These are phyloP conservation scores for Ramaria sp. DNA, from an alignment of 768 basidiomycete genomes.

Conservation along the genomic window DNA sequence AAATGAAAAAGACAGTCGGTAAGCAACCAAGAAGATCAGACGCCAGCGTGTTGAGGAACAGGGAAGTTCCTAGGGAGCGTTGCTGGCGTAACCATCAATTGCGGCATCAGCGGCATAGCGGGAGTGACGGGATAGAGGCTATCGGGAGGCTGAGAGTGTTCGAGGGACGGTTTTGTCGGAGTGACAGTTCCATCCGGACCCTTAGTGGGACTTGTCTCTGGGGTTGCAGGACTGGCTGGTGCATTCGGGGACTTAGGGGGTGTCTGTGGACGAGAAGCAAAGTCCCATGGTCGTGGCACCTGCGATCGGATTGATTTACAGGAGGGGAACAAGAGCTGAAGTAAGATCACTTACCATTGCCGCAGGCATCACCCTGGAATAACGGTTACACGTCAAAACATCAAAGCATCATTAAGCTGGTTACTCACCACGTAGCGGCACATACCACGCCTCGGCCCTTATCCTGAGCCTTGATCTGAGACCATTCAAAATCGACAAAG, in stretches of 20 bases:
- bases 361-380: slow-evolving; percentile 60
- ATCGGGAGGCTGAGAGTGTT: neutral
- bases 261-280: slow-evolving; percentile 29
- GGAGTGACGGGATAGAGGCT: slow-evolving; percentile 2
- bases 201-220: neutral
- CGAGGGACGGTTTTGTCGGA: neutral
- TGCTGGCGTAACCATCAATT: slow-evolving; percentile 11
- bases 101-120: slow-evolving; percentile 5
- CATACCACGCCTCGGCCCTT: slow-evolving; percentile 73
- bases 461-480: slow-evolving; percentile 49
- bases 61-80: neutral
- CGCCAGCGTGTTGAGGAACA: neutral
- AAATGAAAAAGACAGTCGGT: neutral
- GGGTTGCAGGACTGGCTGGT: neutral
- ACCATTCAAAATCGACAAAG: slow-evolving; percentile 70
- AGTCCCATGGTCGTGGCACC: slow-evolving; percentile 77
- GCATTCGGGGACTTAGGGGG: neutral
- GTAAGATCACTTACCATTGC: slow-evolving; percentile 39
- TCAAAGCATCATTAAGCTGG: neutral
- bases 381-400: neutral
- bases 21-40: slow-evolving; percentile 1
- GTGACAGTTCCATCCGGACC: neutral
- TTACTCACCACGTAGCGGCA: slow-evolving; percentile 71
- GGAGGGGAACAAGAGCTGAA: neutral
- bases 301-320: slow-evolving; percentile 14